Evolutionary conservation across 2,329 filamentous ascomycete genomes (phyloP), one percentile per base, ranked within the genome.

Genomic region (Orbilia blumenaviensis): DNA sequence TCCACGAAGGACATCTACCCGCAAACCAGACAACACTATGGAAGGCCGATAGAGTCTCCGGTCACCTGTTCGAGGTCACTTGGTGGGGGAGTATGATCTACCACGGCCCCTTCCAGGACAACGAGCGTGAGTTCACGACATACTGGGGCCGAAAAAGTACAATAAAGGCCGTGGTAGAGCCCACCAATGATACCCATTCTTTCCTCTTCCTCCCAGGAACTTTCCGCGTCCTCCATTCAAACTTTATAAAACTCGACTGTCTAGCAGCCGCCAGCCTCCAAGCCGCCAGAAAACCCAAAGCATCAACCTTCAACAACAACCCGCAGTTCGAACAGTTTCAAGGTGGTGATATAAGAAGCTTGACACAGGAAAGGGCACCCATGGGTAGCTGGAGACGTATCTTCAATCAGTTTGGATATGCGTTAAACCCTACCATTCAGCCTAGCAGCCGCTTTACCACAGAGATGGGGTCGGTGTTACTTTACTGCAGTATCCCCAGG

Each of bases 91-190:
- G 46, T 7, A 32, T 66, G 36, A n/a, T 66, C 8, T 66, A 58
- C 23, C 63, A 66, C n/a, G 63, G 63, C 29, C 63, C 63, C 8
- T 66, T 66, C 23, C 21, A 46, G 12, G 63, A 66, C 52, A 34
- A 44, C 14, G 36, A 66, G 14, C n/a, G 23, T 9, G 63, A 66
- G 2, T 66, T 66, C 16, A 27, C 16, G 50, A 36, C 4, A 10
- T 66, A 66, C 8, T 66, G 63, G 63, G 14, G 32, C 4, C 32
- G 21, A 23, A 56, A 34, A 12, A 23, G 36, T 34, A 34, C 21
- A 5, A 29, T 54, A 1, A 34, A 54, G 32, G 29, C 18, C 7
- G n/a, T 23, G 7, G 10, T 3, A 5, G 5, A 21, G 1, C 42
- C 42, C 16, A 23, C 10, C 4, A 7, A 21, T 7, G 42, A 46